Base-by-base conservation (phyloP, 257 asterid genomes). In the Fraxinus americana region DNA sequence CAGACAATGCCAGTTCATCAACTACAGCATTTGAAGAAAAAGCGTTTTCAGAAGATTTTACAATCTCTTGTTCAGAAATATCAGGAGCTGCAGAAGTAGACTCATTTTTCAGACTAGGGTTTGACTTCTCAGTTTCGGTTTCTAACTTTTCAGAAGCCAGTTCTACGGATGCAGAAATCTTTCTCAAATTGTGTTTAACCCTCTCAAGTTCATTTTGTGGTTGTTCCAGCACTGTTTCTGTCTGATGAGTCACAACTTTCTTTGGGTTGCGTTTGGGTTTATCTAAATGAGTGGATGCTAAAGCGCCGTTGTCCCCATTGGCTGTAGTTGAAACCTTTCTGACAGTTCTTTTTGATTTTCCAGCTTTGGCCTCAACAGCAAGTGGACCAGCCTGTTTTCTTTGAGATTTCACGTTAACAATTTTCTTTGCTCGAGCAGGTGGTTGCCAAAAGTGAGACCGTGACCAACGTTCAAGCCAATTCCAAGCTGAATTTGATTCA, bases 381-480 rank as follows among this genome's bases (percentile, higher is more conserved):
- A 61, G 68, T 25, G 68, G 9, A 61, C 30, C 68, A 61, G 34
- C 68, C 16, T 61, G 68, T 23, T 25, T 61, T 25, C 68, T 34
- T 59, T 63, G 74, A 73, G 48, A 72, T 65, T 85, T 85, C 29
- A 67, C 70, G 59, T 45, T 68, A 27, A 73, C 27, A 72, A 41
- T 71, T 48, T 72, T 71, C 65, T 82, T 83, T 16, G 32, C 78
- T 80, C 75, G 73, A 43, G 81, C 50, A 57, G 50, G 59, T 48
- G 83, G 80, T 48, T 65, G 80, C 91, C 92, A 86, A 77, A 84
- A 73, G 71, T 79, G 86, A 65, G 86, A 84, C 39, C 50, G 39
- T 45, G 94, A 85, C 96, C 96, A 91, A 17, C 96, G 87, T 69
- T 73, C 76, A 54, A 91, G 83, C 96, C 96, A 91, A 73, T 74